Evolutionary conservation across 768 basidiomycete species (phyloP).

Genomic region (Lactarius tabidus): DNA sequence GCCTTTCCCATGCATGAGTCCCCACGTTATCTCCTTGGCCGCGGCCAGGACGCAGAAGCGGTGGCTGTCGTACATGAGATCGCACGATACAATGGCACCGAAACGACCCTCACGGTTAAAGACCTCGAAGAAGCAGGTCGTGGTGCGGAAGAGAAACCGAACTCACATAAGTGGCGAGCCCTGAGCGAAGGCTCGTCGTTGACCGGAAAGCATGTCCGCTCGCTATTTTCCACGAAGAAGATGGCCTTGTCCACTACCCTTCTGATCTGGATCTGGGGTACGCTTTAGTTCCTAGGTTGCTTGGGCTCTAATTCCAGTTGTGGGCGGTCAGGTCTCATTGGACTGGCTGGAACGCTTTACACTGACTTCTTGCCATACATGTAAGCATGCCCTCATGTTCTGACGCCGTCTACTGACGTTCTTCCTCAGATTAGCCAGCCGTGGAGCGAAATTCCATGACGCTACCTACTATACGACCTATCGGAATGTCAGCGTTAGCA

Average conservation of each 20-base stretch:
- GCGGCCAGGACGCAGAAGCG: conserved; percentile 50
- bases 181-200: conserved; percentile 43
- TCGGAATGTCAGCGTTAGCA: conserved; percentile 33
- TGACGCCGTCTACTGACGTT: neutral
- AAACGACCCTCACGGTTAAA: conserved; percentile 41
- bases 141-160: conserved; percentile 22
- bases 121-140: conserved; percentile 38
- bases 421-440: conserved; percentile 31
- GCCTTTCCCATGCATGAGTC: conserved; percentile 52
- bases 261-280: conserved; percentile 46
- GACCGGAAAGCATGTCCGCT: conserved; percentile 44
- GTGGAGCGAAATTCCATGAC: conserved; percentile 36
- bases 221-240: conserved; percentile 58
- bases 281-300: conserved; percentile 23
- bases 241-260: conserved; percentile 64
- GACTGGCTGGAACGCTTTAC: conserved; percentile 36
- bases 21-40: conserved; percentile 54
- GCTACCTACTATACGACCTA: conserved; percentile 36
- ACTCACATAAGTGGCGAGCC: conserved; percentile 25
- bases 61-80: conserved; percentile 45
- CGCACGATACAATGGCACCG: conserved; percentile 47
- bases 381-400: conserved; percentile 24
- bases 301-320: neutral
- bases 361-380: conserved; percentile 38
- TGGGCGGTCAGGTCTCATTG: conserved; percentile 31